Evolutionary conservation across 768 basidiomycete genomes (phyloP), one percentile per base, ranked within the genome.

Genomic region (Tulasnella sp.): DNA sequence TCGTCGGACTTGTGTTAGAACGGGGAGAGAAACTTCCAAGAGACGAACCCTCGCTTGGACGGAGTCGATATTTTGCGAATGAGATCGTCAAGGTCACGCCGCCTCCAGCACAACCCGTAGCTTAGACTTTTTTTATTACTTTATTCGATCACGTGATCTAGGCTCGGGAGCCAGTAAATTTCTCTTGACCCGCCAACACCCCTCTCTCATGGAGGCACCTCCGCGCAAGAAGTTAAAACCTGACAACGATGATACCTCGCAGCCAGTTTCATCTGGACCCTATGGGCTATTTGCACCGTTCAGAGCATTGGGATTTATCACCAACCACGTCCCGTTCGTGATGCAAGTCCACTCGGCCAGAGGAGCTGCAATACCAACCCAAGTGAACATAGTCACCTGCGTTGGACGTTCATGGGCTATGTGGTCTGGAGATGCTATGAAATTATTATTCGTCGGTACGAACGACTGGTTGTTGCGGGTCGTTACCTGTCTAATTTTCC

Each of bases 361-460:
- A 82, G 93, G 93, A 34, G 89, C 93, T 29, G 88, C 93, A 1
- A 91, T 91, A 25, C 93, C 92, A 2, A 95, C 96, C 0, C 88
- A 89, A 68, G 86, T 96, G 76, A 91, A 94, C 78, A 84, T 99
- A 58, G 83, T 97, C 40, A 96, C 94, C 14, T 96, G 93, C 80
- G 83, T 98, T 9, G 96, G 97, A 7, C 89, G 85, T 76, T 89
- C 93, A 79, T 99, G 96, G 96, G 93, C 95, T 22, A 85, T 97
- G 81, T 99, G 97, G 97, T 95, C 97, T 80, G 96, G 94, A 29
- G 93, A 90, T 36, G 95, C 91, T 83, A 96, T 99, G 93, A 87
- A 86, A 39, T 84, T 99, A 76, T 86, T 98, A 45, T 99, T 99
- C 82, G 95, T 96, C 77, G 94, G 97, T 94, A 83, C 85, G 94